Conservation (phyloP, 2,329 filamentous ascomycete species). For the Gremmenia infestans region DNA sequence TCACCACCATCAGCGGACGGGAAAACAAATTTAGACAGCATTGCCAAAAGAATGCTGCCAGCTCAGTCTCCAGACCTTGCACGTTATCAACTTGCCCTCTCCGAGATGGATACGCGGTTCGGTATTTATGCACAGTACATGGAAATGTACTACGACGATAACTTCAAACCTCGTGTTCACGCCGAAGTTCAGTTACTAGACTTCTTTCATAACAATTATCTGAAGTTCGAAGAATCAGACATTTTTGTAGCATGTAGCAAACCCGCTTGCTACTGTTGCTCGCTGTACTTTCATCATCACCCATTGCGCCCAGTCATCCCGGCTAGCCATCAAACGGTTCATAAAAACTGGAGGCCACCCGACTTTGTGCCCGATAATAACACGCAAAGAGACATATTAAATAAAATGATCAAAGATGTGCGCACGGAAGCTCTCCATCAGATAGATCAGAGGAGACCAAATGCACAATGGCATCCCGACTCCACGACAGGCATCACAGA, state of each 20-base stretch:
- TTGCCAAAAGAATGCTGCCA: conserved; percentile 1
- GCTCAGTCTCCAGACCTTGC: not conserved
- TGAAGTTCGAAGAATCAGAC: conserved; percentile 9
- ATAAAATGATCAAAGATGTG: conserved; percentile 25
- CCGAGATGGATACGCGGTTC: conserved; percentile 10
- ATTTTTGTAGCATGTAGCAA: conserved; percentile 15
- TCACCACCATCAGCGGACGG: not conserved
- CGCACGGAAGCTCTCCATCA: conserved; percentile 22
- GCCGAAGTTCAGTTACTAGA: conserved; percentile 9
- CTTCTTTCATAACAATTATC: conserved; percentile 3
- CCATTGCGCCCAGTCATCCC: conserved; percentile 27
- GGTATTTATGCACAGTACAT: conserved; percentile 4
- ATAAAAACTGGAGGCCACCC: conserved; percentile 29
- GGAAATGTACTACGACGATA: conserved; percentile 2
- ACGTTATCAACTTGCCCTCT: not conserved
- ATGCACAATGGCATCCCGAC: conserved; percentile 23
- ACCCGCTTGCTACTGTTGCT: conserved; percentile 15
- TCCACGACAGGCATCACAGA: conserved; percentile 21
- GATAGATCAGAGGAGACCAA: conserved; percentile 20
- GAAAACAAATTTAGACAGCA: not conserved
- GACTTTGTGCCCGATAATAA: conserved; percentile 11
- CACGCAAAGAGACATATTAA: conserved; percentile 24
- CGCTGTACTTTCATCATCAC: conserved; percentile 29
- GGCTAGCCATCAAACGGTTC: conserved; percentile 28
- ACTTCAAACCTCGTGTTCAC: conserved; percentile 13